Evolutionary conservation across 2,329 filamentous ascomycete species (phyloP), one percentile per base, ranked within the genome.

Genomic region (Talaromyces sp.): DNA sequence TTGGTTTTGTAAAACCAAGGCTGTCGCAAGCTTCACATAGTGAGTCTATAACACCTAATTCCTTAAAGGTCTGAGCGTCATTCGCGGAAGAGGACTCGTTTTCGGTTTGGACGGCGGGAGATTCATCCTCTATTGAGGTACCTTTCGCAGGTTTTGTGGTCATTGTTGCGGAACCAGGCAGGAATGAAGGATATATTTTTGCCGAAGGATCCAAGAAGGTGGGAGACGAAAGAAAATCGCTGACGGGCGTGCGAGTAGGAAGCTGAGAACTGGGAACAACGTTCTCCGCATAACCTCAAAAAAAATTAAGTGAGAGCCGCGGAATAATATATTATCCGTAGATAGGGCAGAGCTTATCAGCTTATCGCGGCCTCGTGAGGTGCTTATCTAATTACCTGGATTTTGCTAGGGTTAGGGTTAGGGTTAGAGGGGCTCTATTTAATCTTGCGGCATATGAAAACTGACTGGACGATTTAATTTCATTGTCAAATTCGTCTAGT

Each of bases 1-100:
- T 98, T 0, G 95, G 91, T 33, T 83, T 77, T 70, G 89, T 95
- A 82, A 92, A 99, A 64, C 90, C 89, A 58, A 98, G 83, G 0
- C 85, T 82, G 4, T 84, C 84, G 78, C 93, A 98, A 56, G 93
- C 92, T 73, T 98, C 93, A 77, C 91, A 96, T 59, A 99, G 83
- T 30, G 90, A 85, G 60, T 96, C 91, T 62, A 93, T 90, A 56
- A 98, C 84, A 27, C 93, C 93, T 32, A 85, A 69, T 56, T 84
- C 81, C 67, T 79, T 76, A 63, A 84, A 84, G 4, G 76, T 77
- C 64, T 81, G 81, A 63, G 72, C 64, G 8, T 36, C 27, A n/a
- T 27, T 47, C 7, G 49, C 28, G 5, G 49, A n/a, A 47, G 44
- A 22, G 19, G 44, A 11, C 44, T 47, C 44, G 44, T 19, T 15